Evolutionary conservation across 495 filamentous ascomycete species (phyloP).

Genomic region (Lasiosphaeria hispida): DNA sequence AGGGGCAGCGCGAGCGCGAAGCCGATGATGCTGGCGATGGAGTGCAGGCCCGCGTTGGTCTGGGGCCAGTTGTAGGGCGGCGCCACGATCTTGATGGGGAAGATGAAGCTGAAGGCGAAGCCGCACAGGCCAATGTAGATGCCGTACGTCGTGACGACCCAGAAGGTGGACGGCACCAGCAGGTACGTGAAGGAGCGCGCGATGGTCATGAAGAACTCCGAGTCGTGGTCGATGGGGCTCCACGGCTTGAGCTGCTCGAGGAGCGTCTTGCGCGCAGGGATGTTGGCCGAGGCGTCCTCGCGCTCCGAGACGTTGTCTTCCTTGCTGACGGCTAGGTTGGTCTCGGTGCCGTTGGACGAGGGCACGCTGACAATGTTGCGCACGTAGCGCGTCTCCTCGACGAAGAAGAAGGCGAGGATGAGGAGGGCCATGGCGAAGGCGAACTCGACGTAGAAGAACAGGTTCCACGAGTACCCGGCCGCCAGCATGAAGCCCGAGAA

Average conservation of each 20-base stretch:
- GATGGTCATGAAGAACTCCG: slow-evolving; percentile 55
- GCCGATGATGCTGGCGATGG: slow-evolving; percentile 52
- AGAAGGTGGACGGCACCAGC: slow-evolving; percentile 55
- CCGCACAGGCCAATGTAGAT: slow-evolving; percentile 59
- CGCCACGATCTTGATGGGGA: slow-evolving; percentile 53
- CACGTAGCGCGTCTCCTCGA: slow-evolving; percentile 60
- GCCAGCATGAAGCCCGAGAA: slow-evolving; percentile 64
- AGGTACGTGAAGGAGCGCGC: slow-evolving; percentile 56
- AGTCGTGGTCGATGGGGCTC: slow-evolving; percentile 48
- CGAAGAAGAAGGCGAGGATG: slow-evolving; percentile 58
- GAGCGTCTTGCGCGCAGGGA: slow-evolving; percentile 46
- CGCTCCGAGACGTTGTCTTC: slow-evolving; percentile 19
- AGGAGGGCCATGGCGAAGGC: slow-evolving; percentile 56
- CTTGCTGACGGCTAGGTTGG: slow-evolving; percentile 6
- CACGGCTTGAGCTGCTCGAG: slow-evolving; percentile 48
- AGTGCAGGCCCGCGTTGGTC: slow-evolving; percentile 56
- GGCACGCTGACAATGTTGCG: slow-evolving; percentile 27
- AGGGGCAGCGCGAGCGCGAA: slow-evolving; percentile 56
- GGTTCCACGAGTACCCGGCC: slow-evolving; percentile 60
- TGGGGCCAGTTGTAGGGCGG: slow-evolving; percentile 59
- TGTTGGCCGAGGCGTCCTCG: slow-evolving; percentile 13
- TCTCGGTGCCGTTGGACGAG: not conserved
- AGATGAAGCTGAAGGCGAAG: slow-evolving; percentile 59
- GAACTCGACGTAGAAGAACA: slow-evolving; percentile 65
- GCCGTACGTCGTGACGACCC: slow-evolving; percentile 57